A percentile compares a stretch with the other conserved stretches of the same genome.
Conservation (phyloP, 2,329 filamentous ascomycete genomes). For the Coleophoma cylindrospora region DNA sequence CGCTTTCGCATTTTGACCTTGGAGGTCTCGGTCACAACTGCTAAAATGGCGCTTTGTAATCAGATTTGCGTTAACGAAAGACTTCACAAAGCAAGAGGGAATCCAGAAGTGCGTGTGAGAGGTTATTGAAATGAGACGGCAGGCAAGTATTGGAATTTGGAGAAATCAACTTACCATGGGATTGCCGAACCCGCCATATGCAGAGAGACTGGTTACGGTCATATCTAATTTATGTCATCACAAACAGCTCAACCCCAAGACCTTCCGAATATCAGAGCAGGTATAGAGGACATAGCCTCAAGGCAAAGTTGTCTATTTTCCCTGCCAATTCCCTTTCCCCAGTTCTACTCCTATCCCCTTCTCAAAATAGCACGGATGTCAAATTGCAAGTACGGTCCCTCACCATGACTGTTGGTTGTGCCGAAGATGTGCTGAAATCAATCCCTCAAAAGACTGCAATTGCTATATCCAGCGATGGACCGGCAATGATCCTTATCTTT, state of each 20-base stretch:
- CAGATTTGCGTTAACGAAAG: conserved; percentile 29
- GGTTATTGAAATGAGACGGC: too few relatives aligned
- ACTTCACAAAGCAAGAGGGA: conserved; percentile 23
- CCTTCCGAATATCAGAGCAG: too few relatives aligned
- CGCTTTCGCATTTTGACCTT: conserved; percentile 61
- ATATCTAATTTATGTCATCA: too few relatives aligned
- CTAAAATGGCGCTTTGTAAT: conserved; percentile 28
- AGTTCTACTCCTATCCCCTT: not conserved
- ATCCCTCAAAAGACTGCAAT: not conserved
- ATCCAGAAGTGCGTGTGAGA: too few relatives aligned
- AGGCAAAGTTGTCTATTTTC: too few relatives aligned
- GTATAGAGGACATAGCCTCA: too few relatives aligned
- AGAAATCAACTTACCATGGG: too few relatives aligned
- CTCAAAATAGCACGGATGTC: conserved; percentile 1
- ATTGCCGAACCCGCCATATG: too few relatives aligned
- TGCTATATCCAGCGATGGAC: not conserved
- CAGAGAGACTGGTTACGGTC: too few relatives aligned
- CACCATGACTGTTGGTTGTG: conserved; percentile 1
- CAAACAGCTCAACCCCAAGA: too few relatives aligned
- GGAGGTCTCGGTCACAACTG: conserved; percentile 54
- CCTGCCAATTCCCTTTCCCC: not conserved
- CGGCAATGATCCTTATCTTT: not conserved
- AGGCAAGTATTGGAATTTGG: too few relatives aligned
- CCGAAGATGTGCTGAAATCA: conserved; percentile 2
- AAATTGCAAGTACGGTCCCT: conserved; percentile 2